Base-by-base conservation (phyloP, 129 eudicot species). In the Tagetes patula region DNA sequence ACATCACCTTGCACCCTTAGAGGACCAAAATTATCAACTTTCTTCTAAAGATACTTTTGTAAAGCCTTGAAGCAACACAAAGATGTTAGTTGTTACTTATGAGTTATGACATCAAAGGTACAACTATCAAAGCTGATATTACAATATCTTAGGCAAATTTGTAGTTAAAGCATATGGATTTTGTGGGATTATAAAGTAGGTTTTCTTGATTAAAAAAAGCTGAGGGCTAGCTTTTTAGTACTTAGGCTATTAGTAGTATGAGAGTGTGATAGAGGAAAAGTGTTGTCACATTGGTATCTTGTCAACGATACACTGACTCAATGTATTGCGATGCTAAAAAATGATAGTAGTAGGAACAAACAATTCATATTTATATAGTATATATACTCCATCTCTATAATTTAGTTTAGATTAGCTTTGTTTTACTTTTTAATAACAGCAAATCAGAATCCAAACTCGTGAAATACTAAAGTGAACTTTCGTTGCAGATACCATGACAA, bases 401-500 rank as follows among this genome's bases (percentile, higher is more conserved):
- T 59, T 40, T 9, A 9, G 54, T 71, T 71, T 71, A 27, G 6
- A 7, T 4, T 43, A 5, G 4, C n/a, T 39, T n/a, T 5, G 71
- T 37, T 13, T 20, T 20, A 20, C 27, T 20, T 20, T 20, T 20
- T 20, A 20, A 20, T 20, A 20, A 20, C 27, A 20, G 27, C 27
- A 20, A 20, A 20, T 20, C 27, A 20, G 27, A 20, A 20, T 20
- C 27, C 27, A 20, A 20, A 20, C 27, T 20, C 27, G 27, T 20
- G 27, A 20, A 20, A 20, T 38, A 2, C 38, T 27, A 13, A 31
- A 8, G 20, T 65, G 13, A 40, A 34, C 36, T 3, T 34, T 61
- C 70, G 64, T 54, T 79, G 72, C 93, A 94, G 99, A 53, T 94
- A 94, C 82, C 99, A 94, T 72, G 99, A 94, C 82, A 90, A 94